phyloP scores from a whole-genome alignment of 2,329 filamentous ascomycete species.

The Chaetomiaceae sp. region DNA sequence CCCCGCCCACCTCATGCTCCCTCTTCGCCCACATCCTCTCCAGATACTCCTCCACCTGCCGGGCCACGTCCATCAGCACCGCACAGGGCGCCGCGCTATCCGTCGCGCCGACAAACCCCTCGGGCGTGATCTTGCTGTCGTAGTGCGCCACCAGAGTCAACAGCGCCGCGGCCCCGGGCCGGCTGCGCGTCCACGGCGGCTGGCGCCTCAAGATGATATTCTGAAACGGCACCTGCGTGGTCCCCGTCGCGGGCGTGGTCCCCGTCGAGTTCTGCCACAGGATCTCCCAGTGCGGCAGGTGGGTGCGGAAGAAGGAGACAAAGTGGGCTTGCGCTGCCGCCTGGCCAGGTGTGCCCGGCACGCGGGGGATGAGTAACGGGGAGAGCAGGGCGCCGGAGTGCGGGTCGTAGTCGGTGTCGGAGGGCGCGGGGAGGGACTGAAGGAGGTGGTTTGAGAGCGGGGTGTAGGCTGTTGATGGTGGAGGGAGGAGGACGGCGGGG shows the following conservation, averaged over 20 bases:
- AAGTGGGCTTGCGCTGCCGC: slow-evolving; percentile 72
- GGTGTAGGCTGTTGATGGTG: slow-evolving; percentile 19
- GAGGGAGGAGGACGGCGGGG: background rate
- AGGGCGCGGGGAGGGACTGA: slow-evolving; percentile 52
- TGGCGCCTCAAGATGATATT: slow-evolving; percentile 74
- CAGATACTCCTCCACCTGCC: slow-evolving; percentile 63
- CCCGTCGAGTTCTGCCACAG: slow-evolving; percentile 83
- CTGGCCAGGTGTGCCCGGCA: slow-evolving; percentile 78
- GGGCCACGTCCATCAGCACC: slow-evolving; percentile 72
- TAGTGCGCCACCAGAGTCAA: slow-evolving; percentile 80
- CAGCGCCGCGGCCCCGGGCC: slow-evolving; percentile 61
- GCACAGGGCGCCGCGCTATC: slow-evolving; percentile 82
- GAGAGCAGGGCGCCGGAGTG: slow-evolving; percentile 63
- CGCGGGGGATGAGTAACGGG: slow-evolving; percentile 81
- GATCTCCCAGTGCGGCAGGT: slow-evolving; percentile 79
- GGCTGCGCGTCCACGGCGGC: slow-evolving; percentile 59
- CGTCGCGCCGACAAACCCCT: slow-evolving; percentile 76
- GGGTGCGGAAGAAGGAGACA: slow-evolving; percentile 67
- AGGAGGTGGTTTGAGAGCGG: slow-evolving; percentile 25
- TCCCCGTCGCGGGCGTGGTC: slow-evolving; percentile 68
- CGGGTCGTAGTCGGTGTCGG: slow-evolving; percentile 69
- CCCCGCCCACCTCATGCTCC: slow-evolving; percentile 39
- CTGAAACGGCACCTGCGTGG: slow-evolving; percentile 59
- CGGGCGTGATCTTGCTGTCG: slow-evolving; percentile 65
- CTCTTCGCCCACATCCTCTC: slow-evolving; percentile 65